Base-by-base conservation (phyloP, 352 stramenopile genomes). In the Globisporangium mamillatum region DNA sequence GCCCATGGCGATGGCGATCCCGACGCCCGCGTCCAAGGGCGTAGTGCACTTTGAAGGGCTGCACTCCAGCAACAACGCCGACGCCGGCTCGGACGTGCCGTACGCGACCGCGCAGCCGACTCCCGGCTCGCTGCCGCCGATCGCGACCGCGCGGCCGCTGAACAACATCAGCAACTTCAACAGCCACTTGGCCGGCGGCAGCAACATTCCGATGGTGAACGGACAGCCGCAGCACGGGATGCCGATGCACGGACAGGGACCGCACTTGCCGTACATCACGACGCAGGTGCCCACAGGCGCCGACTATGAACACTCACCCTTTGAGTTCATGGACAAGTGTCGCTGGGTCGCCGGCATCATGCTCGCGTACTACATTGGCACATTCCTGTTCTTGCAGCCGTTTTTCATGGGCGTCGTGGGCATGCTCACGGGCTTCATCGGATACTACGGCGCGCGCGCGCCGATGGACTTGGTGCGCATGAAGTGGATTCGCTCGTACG, bases 311-410 rank as follows among this genome's bases (percentile, higher is more conserved):
- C 78, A 79, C 56, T 60, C 76, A 68, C 77, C 74, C 44, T 91
- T 92, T 57, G 69, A 80, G 67, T 84, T 79, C 66, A 77, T 91
- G 72, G 78, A 87, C 72, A 79, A 78, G 58, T 89, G 78, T 18
- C 78, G 83, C 16, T 87, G 82, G 80, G 70, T 87, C 66, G 83
- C 81, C 0, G 75, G 72, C 53, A 72, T 81, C 60, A 85, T 93
- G 75, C 75, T 93, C 55, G 73, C 70, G 60, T 93, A 93, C 64
- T 93, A 93, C 71, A 60, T 80, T 16, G 74, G 60, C 25, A 91
- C 85, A 46, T 86, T 91, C 56, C 72, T 93, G 71, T 92, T 93
- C 67, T 50, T 91, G 54, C 85, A 93, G 69, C 85, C 85, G 32
- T 89, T 92, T 61, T 66, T 91, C 46, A 59, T 92, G n/a, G 81